Evolutionary conservation across 1,284 basidiomycete species (phyloP), one percentile per base, ranked within the genome.

Genomic region (Tetrapyrgos nigripes): DNA sequence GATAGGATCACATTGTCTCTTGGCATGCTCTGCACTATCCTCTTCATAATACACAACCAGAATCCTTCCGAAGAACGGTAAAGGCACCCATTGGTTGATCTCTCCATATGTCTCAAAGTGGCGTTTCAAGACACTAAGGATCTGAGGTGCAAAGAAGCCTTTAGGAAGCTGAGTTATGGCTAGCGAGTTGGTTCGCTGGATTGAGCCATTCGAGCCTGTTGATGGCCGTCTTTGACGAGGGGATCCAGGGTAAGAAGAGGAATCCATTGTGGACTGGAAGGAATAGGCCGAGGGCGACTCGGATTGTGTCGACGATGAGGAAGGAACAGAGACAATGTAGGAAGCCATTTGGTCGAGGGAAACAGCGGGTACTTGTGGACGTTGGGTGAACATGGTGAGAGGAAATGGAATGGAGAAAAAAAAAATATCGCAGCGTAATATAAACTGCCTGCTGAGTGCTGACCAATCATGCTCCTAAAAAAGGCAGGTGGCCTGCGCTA

Each of bases 31-130:
- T 0, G 87, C 91, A 58, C 83, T 77, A 37, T 84, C 82, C 23
- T 89, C 86, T 5, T 75, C 70, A 26, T 83, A 80, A 70, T 89
- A 97, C 0, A 96, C 93, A 28, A 95, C 74, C 47, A 97, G 85
- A 31, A 94, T 89, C 21, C 95, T 81, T 0, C 87, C 85, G 67
- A 97, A 92, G 2, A 85, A 86, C n/a, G 83, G 83, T 10, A 97
- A 75, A 6, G 94, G 93, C 1, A 92, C 93, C 94, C 94, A 97
- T 66, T 90, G 84, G 67, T 91, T 88, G 19, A 97, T 84, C 28
- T 81, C 75, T 17, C 95, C 96, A 68, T 88, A 94, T 0, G 79
- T 71, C 4, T 78, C 78, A 69, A 96, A 96, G 67, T 94, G 88
- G 19, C 79, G 74, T 46, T 79, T 82, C 27, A 96, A 78, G 4